These are phyloP conservation scores for Phytophthora ramorum DNA, from an alignment of 352 stramenopile species.

Conservation along the genomic window DNA sequence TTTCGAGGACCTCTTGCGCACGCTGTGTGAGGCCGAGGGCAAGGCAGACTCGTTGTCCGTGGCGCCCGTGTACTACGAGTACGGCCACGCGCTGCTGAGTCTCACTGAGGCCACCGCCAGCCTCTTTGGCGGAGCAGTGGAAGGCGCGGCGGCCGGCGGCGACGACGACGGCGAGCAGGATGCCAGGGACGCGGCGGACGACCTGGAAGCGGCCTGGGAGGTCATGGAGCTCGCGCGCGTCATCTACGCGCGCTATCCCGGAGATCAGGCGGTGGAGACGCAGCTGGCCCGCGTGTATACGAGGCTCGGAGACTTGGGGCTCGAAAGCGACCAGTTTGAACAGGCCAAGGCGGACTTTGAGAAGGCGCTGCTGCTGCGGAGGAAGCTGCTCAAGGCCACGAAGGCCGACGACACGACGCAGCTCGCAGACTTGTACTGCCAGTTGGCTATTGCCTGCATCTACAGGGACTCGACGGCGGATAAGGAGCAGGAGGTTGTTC, in stretches of 20 bases:
- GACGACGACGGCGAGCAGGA: slow-evolving; percentile 62
- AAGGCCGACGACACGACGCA: slow-evolving; percentile 81
- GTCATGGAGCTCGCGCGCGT: slow-evolving; percentile 87
- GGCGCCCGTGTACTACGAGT: slow-evolving; percentile 85
- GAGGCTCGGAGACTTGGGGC: slow-evolving; percentile 76
- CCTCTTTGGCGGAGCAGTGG: slow-evolving; percentile 59
- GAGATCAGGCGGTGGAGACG: slow-evolving; percentile 73
- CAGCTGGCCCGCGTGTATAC: slow-evolving; percentile 85
- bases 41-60: slow-evolving; percentile 69
- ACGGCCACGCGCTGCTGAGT: slow-evolving; percentile 81
- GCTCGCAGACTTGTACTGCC: slow-evolving; percentile 84
- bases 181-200: slow-evolving; percentile 58
- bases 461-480: slow-evolving; percentile 65
- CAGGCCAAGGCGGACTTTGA: slow-evolving; percentile 82
- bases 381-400: slow-evolving; percentile 72
- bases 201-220: slow-evolving; percentile 88
- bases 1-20: slow-evolving; percentile 82
- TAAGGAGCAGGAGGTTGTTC: slow-evolving; percentile 29
- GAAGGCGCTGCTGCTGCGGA: slow-evolving; percentile 72
- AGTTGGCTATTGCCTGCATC: slow-evolving; percentile 85
- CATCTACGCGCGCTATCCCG: slow-evolving; percentile 78
- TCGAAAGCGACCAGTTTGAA: slow-evolving; percentile 85
- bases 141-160: slow-evolving; percentile 12
- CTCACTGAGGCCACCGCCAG: slow-evolving; percentile 72
- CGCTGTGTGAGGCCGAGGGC: slow-evolving; percentile 81